These are phyloP conservation scores for Juncus effusus DNA, from an alignment of 176 grass and related monocot species.

Conservation along the genomic window DNA sequence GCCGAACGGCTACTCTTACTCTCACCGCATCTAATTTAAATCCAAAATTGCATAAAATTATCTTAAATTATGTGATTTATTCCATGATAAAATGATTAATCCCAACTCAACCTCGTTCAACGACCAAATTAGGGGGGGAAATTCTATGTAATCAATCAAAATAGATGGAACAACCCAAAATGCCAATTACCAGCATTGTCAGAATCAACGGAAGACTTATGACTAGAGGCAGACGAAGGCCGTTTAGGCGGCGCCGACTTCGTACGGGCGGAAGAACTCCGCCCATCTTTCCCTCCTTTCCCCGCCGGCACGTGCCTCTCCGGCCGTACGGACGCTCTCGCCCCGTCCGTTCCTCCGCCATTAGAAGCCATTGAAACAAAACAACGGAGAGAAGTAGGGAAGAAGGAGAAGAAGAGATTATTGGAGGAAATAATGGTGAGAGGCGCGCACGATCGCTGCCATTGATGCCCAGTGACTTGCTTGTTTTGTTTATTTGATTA, in stretches of 20 bases:
- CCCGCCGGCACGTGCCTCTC: constrained; percentile 32
- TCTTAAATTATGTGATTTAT: no score
- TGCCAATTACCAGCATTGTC: constrained; percentile 19
- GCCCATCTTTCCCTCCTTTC: constrained; percentile 9
- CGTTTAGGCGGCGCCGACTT: constrained; percentile 36
- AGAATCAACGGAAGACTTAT: constrained; percentile 20
- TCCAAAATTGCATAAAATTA: constrained; percentile 4
- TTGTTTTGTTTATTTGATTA: background rate
- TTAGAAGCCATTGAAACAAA: constrained; percentile 27
- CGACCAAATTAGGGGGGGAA: no score
- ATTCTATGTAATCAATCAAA: background rate
- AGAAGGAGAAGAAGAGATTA: background rate
- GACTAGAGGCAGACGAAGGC: constrained; percentile 1
- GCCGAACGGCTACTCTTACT: constrained; percentile 83
- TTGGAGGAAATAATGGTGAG: constrained; percentile 27
- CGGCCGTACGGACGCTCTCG: constrained; percentile 28
- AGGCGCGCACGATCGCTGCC: constrained; percentile 18
- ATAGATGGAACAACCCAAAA: background rate
- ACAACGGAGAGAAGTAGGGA: background rate
- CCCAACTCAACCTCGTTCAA: no score
- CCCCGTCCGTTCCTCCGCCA: background rate
- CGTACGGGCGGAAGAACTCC: constrained; percentile 17
- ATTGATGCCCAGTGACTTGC: background rate
- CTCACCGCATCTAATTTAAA: constrained; percentile 51
- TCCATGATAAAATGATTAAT: no score